Evolutionary conservation across 345 rosid species (phyloP), one percentile per base, ranked within the genome.

Genomic region (Capsella bursapastoris): DNA sequence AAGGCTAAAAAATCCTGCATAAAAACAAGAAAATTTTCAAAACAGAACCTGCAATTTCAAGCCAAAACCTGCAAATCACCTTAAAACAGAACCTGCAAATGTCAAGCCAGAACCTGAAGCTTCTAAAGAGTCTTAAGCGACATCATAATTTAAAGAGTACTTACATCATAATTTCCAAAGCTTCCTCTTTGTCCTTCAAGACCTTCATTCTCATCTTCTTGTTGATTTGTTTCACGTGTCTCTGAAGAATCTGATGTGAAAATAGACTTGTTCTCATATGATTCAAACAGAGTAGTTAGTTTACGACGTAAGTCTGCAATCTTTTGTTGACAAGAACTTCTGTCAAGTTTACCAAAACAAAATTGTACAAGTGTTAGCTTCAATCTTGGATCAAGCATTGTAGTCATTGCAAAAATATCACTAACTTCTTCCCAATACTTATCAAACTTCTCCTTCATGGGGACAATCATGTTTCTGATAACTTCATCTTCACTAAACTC

Each of bases 401-500:
- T 14, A 22, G 63, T 5, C 12, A 68, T 66, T 66, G 47, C 34
- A 49, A 66, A 50, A 6, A 50, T 4, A 66, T 66, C 59, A 13
- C 25, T 66, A 18, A 16, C 12, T 32, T 66, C 47, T 34, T 34
- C 47, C 48, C 34, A 66, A 7, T 49, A 49, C 15, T 66, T 50
- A 3, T 50, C 45, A 12, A 65, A 49, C 45, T 49, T 65, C 6
- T 68, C 11, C 6, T n/a, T 6, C 41, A 56, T 55, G 1, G 50
- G 10, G 1, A 25, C 13, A 28, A 55, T 6, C 53, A 68, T 37
- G 0, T 27, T 2, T 3, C 13, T 68, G 38, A 53, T 27, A 13
- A 55, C 1, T 0, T 13, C 10, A 68, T 68, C 49, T 5, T 2
- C 4, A 6, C 10, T 37, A 2, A 1, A 1, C 18, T 4, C 14